phyloP scores from a whole-genome alignment of 805 yeast genomes.

The Teunomyces aglyptinius region DNA sequence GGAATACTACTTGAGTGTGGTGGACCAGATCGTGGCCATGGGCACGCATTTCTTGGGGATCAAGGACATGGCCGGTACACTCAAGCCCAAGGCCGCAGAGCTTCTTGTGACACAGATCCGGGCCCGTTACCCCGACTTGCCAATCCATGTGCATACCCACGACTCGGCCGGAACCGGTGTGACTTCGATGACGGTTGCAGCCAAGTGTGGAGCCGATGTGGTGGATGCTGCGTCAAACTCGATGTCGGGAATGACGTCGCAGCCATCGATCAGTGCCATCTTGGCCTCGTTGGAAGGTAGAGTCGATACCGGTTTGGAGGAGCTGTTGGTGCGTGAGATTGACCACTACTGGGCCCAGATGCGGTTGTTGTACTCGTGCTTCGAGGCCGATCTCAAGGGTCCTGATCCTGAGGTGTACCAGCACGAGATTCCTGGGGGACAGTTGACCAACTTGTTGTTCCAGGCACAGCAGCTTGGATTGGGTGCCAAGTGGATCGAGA shows the following conservation, averaged over 20 bases:
- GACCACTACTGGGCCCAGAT: slow-evolving; percentile 99
- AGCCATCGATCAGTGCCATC: slow-evolving; percentile 92
- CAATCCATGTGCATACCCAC: slow-evolving; percentile 98
- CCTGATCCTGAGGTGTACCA: slow-evolving; percentile 99
- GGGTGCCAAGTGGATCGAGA: slow-evolving; percentile 95
- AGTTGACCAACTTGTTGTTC: slow-evolving; percentile 94
- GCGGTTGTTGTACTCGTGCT: slow-evolving; percentile 93
- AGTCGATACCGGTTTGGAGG: slow-evolving; percentile 68
- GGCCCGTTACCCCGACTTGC: slow-evolving; percentile 84
- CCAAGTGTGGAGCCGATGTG: slow-evolving; percentile 95
- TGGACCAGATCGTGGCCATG: slow-evolving; percentile 80
- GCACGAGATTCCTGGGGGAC: slow-evolving; percentile 99
- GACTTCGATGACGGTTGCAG: slow-evolving; percentile 93
- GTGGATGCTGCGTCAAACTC: slow-evolving; percentile 98
- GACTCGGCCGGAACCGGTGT: slow-evolving; percentile 99
- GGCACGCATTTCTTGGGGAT: slow-evolving; percentile 98
- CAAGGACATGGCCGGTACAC: slow-evolving; percentile 99
- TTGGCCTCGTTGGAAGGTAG: slow-evolving; percentile 90
- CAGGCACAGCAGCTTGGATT: slow-evolving; percentile 99
- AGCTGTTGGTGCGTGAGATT: slow-evolving; percentile 68
- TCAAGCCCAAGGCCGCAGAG: slow-evolving; percentile 92
- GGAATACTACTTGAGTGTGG: slow-evolving; percentile 79
- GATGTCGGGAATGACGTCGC: slow-evolving; percentile 98
- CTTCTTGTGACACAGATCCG: slow-evolving; percentile 78
- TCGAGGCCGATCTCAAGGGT: slow-evolving; percentile 98